Evolutionary conservation across 768 basidiomycete species (phyloP), one percentile per base, ranked within the genome.

Genomic region (Dacryopinax spathularia): DNA sequence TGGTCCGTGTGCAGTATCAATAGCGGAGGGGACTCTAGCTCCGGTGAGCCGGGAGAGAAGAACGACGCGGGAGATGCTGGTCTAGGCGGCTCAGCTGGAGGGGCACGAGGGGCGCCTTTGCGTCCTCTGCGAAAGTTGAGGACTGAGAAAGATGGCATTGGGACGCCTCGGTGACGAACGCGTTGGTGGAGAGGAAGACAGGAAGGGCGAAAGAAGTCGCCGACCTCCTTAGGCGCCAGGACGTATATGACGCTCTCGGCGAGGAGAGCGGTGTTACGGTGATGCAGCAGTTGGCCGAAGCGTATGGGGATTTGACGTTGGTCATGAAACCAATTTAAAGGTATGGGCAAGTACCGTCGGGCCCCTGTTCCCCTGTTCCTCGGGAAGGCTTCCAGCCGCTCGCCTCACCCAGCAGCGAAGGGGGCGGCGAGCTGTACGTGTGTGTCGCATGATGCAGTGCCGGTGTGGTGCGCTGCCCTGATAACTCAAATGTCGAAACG

Each of bases 141-240:
- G 2, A 33, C 36, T 33, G 34, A 44, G 31, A 22, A 36, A 29
- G 39, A 33, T 20, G 25, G 29, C 31, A 27, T 33, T 6, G 63
- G 44, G 33, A n/a, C 22, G 34, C 22, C 43, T 34, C 3, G 60
- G 60, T n/a, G 68, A 63, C 35, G 43, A 31, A 33, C 66, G 63
- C 4, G 61, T 61, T 20, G 62, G 43, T 15, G 63, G 63, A 39
- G 63, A 61, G 36, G 68, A 48, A 63, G 37, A 59, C 10, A 63
- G 62, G 33, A 56, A 39, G 62, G 43, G 18, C 25, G 22, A 4
- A 63, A 36, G 48, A 29, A 31, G 9, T 56, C 48, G 25, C 48
- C 31, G 9, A 2, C 31, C 22, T 7, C 3, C 29, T 29, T 56
- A 29, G 48, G 10, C 25, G 48, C 48, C 48, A 56, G 48, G 48